Conservation (phyloP, 192 early-diverging fungal genomes). For the Mortierella antarctica region DNA sequence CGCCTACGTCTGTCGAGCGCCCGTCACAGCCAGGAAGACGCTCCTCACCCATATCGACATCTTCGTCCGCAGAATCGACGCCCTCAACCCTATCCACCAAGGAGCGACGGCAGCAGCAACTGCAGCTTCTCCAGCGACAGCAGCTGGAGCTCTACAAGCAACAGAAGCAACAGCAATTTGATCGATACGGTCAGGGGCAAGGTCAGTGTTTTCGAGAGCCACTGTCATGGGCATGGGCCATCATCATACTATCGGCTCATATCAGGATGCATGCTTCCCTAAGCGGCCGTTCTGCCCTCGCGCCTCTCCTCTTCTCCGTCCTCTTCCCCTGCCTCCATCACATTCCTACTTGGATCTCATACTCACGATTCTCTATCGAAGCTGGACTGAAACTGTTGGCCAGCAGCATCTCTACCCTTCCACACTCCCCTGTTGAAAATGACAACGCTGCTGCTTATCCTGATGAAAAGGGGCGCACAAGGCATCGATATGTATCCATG, state of each 20-base stretch:
- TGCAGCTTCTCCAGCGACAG: slow-evolving; percentile 39
- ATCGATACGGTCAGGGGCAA: slow-evolving; percentile 15
- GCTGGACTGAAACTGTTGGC: no score
- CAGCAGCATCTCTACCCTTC: no score
- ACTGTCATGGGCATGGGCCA: neutral
- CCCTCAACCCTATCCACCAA: slow-evolving; percentile 20
- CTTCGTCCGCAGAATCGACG: slow-evolving; percentile 18
- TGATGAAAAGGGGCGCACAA: no score
- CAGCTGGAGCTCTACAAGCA: slow-evolving; percentile 6
- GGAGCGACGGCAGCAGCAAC: slow-evolving; percentile 24
- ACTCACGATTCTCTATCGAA: no score
- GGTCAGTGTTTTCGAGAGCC: slow-evolving; percentile 5
- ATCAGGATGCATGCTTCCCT: neutral
- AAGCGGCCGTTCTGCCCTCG: neutral
- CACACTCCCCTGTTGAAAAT: neutral
- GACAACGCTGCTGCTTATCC: neutral
- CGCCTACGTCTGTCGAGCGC: neutral
- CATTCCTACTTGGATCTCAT: no score
- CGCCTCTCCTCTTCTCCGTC: neutral
- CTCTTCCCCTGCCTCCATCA: neutral
- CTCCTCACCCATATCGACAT: slow-evolving; percentile 12
- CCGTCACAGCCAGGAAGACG: slow-evolving; percentile 7
- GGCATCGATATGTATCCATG: neutral
- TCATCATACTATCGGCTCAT: neutral
- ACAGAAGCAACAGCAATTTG: slow-evolving; percentile 13